A percentile compares a stretch with the other conserved stretches of the same genome.
These are phyloP conservation scores for Exsudoporus floridanus DNA, from an alignment of 1,284 basidiomycete genomes.

Conservation along the genomic window DNA sequence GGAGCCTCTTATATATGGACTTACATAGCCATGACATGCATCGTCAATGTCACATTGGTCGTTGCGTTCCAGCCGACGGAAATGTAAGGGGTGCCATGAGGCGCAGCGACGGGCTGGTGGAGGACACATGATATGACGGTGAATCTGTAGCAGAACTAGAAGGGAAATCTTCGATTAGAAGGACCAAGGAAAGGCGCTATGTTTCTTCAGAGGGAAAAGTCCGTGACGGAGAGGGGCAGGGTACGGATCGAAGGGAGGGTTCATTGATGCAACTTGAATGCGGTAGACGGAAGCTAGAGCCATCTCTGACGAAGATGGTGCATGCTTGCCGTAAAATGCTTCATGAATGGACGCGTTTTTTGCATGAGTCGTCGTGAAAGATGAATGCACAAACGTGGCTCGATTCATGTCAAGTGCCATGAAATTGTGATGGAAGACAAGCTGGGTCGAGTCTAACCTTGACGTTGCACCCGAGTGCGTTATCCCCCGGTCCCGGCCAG, in stretches of 20 bases:
- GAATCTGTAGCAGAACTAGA: conserved; percentile 12
- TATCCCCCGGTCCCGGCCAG: background rate
- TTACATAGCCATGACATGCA: conserved; percentile 12
- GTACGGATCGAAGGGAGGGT: conserved; percentile 4
- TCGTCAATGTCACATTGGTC: conserved; percentile 5
- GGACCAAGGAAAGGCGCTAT: conserved; percentile 1
- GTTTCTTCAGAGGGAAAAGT: background rate
- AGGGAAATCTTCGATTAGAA: background rate
- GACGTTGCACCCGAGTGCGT: background rate
- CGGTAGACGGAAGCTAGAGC: background rate
- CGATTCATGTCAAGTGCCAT: background rate
- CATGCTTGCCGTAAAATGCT: conserved; percentile 13
- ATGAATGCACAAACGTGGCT: background rate
- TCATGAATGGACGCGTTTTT: conserved; percentile 19
- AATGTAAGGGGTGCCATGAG: conserved; percentile 23
- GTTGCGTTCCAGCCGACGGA: conserved; percentile 17
- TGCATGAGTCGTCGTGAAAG: conserved; percentile 19
- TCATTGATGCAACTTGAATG: conserved; percentile 4
- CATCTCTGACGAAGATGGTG: conserved; percentile 5
- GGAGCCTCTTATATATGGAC: conserved; percentile 25
- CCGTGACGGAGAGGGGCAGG: conserved; percentile 1
- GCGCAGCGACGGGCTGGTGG: conserved; percentile 13
- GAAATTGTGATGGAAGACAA: background rate
- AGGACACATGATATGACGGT: conserved; percentile 5
- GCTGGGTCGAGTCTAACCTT: background rate